A percentile compares a stretch with the other conserved stretches of the same genome.
These are phyloP conservation scores for Metschnikowia anglica DNA, from an alignment of 805 yeast species.

Conservation along the genomic window DNA sequence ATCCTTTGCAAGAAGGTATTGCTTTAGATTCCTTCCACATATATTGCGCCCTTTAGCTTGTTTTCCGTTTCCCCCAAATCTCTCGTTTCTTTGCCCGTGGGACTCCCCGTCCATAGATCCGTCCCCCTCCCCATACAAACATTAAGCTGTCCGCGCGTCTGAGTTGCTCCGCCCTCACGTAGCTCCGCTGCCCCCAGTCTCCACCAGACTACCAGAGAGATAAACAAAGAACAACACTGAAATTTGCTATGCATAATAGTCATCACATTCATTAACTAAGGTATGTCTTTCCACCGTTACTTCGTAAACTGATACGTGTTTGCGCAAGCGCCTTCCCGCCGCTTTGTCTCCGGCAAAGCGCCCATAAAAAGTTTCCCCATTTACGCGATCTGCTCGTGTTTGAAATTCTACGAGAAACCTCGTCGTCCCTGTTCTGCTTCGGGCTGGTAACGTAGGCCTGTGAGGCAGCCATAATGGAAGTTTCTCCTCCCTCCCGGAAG, in stretches of 20 bases:
- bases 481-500: no score
- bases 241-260: neutral
- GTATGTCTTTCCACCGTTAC: neutral
- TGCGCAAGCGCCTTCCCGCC: no score
- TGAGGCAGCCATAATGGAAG: no score
- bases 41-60: neutral
- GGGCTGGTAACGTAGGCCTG: no score
- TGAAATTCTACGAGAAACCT: no score
- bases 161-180: constrained; percentile 3
- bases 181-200: neutral
- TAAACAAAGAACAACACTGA: neutral
- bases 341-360: no score
- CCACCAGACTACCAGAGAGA: neutral
- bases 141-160: neutral
- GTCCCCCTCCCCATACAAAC: no score
- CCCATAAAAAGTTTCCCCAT: no score
- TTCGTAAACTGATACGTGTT: no score
- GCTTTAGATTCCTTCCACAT: neutral
- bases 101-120: no score
- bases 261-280: neutral
- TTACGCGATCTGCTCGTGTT: no score
- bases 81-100: neutral
- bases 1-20: constrained; percentile 1
- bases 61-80: neutral
- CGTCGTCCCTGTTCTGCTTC: no score